Conservation (phyloP, 1,284 basidiomycete genomes). For the Malassezia caprae region DNA sequence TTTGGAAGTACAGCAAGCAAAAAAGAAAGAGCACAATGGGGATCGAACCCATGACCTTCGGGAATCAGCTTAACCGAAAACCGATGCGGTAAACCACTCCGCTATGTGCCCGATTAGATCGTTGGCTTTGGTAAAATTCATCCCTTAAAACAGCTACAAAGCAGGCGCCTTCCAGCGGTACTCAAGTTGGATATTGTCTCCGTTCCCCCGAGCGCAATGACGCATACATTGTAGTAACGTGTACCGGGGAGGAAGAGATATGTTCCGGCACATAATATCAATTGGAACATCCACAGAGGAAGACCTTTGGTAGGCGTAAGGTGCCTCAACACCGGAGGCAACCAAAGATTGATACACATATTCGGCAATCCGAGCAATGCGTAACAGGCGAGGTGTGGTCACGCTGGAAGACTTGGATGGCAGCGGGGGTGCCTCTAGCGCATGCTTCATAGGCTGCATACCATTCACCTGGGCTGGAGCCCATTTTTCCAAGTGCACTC, state of each 20-base stretch:
- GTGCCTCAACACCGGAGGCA: not conserved
- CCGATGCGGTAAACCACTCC: constrained; percentile 24
- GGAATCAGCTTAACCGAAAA: constrained; percentile 19
- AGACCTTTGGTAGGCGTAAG: not conserved
- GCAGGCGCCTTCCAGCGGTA: not conserved
- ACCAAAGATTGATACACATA: not conserved
- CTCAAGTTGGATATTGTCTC: not conserved
- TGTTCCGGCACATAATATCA: constrained; percentile 12
- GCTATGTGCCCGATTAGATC: constrained; percentile 17
- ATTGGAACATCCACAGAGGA: constrained; percentile 1
- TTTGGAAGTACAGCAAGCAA: too few relatives aligned
- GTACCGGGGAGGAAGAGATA: not conserved
- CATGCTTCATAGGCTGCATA: not conserved
- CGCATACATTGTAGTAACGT: constrained; percentile 8
- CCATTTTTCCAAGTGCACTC: not conserved
- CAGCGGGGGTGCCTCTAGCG: not conserved
- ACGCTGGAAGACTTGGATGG: not conserved
- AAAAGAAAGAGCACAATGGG: constrained; percentile 20
- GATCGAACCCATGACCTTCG: constrained; percentile 24
- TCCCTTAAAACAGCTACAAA: not conserved
- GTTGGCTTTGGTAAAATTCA: not conserved
- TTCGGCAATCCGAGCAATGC: not conserved
- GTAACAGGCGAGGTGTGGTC: not conserved
- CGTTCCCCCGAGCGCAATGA: not conserved
- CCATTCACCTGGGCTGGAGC: not conserved